Evolutionary conservation across 768 basidiomycete genomes (phyloP), one percentile per base, ranked within the genome.

Genomic region (Mycena amicta): DNA sequence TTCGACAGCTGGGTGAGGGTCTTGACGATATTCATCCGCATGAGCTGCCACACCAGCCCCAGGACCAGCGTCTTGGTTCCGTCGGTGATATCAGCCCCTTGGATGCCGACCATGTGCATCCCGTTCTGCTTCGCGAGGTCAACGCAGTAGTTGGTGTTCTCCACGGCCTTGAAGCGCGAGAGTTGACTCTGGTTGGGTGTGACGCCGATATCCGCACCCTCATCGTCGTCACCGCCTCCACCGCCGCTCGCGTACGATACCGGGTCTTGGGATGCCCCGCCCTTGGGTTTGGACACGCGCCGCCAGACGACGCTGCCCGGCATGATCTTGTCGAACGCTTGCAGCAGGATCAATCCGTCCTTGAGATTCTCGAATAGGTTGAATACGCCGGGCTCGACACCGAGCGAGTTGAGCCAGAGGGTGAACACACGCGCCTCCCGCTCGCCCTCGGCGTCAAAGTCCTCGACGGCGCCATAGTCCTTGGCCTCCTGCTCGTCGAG

Each of bases 401-500:
- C 93, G 51, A 99, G 83, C 13, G 93, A 95, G 79, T 99, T 99
- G 60, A 99, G 81, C 97, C 97, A 99, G 20, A 99, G 85, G 0
- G 91, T 99, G 71, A 99, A 99, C 28, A 95, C 97, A 33, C 96
- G 87, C 4, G 97, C 97, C 73, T 98, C 97, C 47, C 97, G 88
- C 72, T 99, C 97, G 59, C 97, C 97, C 72, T 99, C 97, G 0
- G 96, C 97, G 61, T 99, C 97, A 66, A 99, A 99, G 76, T 98
- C 97, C 68, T 98, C 96, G 31, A 99, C 84, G 0, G 79, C 84
- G 23, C 92, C 91, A 59, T 92, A 92, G 65, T 92, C 90, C 61
- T 96, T 94, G 4, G 90, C 90, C 71, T 98, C 95, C 69, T 93
- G 85, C 68, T 95, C 94, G 69, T 96, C 95, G 45, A 98, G 84